These are phyloP conservation scores for Diplodia scrobiculata DNA, from an alignment of 2,329 filamentous ascomycete genomes.

Conservation along the genomic window DNA sequence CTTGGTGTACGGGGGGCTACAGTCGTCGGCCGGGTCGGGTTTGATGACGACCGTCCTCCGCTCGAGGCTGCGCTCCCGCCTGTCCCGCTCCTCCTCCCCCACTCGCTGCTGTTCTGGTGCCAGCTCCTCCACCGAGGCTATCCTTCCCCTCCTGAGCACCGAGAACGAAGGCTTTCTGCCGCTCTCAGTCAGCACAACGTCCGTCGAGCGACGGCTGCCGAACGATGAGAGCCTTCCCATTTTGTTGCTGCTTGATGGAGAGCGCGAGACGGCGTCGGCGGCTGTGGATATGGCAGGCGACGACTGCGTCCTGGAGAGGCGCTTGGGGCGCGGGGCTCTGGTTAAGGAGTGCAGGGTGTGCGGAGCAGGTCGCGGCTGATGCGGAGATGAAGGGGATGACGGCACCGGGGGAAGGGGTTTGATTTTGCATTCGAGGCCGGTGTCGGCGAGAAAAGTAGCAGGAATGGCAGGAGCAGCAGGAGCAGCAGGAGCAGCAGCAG, in stretches of 20 bases:
- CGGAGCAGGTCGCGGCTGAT: not conserved
- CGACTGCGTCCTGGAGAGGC: not conserved
- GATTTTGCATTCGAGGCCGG: not conserved
- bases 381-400: not conserved
- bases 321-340: not conserved
- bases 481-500: not conserved
- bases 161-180: not conserved
- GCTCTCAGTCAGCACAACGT: not conserved
- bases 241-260: not conserved
- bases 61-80: not conserved
- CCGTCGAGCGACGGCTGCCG: not conserved
- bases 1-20: not conserved
- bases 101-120: not conserved
- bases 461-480: not conserved
- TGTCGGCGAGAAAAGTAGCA: not conserved
- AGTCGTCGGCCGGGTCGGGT: constrained; percentile 20
- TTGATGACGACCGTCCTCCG: constrained; percentile 1
- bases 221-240: not conserved
- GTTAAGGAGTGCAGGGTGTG: not conserved
- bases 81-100: not conserved
- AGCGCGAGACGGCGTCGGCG: not conserved
- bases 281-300: not conserved
- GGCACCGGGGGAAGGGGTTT: not conserved
- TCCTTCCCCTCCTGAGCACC: not conserved
- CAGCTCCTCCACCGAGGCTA: not conserved